Conservation (phyloP, 2,329 filamentous ascomycete genomes). For the Madurella mycetomatis region DNA sequence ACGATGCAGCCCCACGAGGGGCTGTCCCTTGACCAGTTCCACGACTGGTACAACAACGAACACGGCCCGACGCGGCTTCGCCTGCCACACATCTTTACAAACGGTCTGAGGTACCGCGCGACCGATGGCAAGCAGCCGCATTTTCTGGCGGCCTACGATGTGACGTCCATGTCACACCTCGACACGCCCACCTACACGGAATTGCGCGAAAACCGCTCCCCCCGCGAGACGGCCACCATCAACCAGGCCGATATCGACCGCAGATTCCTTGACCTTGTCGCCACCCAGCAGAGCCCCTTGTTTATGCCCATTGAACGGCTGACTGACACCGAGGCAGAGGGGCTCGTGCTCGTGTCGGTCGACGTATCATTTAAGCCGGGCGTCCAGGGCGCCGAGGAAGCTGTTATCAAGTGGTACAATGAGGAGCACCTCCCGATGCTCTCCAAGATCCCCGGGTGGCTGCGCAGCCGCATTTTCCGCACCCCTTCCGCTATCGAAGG, state of each 20-base stretch:
- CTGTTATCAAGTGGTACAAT: conserved; percentile 64
- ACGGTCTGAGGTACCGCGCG: conserved; percentile 75
- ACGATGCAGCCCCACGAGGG: conserved; percentile 74
- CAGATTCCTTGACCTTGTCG: conserved; percentile 64
- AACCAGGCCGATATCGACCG: conserved; percentile 61
- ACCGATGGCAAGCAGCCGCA: conserved; percentile 59
- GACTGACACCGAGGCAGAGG: conserved; percentile 53
- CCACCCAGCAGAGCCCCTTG: conserved; percentile 49
- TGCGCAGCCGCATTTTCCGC: conserved; percentile 66
- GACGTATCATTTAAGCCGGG: conserved; percentile 50
- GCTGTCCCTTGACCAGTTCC: conserved; percentile 65
- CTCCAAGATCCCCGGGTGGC: conserved; percentile 72
- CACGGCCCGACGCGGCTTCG: conserved; percentile 79
- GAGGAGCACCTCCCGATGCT: conserved; percentile 72
- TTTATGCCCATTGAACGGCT: conserved; percentile 59
- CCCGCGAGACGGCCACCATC: conserved; percentile 51
- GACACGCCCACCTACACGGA: conserved; percentile 65
- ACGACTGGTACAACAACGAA: conserved; percentile 94
- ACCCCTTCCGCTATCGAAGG: conserved; percentile 58
- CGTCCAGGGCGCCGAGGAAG: conserved; percentile 45
- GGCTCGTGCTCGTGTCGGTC: conserved; percentile 59
- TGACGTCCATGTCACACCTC: conserved; percentile 68
- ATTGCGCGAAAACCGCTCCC: conserved; percentile 55
- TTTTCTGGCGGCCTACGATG: conserved; percentile 79
- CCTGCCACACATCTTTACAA: conserved; percentile 66